These are phyloP conservation scores for Nitzschia sp. DNA, from an alignment of 108 stramenopile species.

Conservation along the genomic window DNA sequence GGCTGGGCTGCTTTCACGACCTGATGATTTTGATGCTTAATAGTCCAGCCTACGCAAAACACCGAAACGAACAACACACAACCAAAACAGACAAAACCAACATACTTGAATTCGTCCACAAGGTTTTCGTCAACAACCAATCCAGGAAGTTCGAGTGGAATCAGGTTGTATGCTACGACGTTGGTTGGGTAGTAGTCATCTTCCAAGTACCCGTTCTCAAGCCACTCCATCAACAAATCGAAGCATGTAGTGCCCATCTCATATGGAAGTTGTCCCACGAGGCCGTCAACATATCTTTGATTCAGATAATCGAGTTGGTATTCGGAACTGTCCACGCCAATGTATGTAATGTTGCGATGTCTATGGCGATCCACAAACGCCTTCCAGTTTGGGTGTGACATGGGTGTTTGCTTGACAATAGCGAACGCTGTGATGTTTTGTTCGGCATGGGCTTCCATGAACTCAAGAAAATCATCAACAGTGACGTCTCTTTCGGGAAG, in stretches of 20 bases:
- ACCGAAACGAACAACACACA: neutral
- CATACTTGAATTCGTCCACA: slow-evolving; percentile 21
- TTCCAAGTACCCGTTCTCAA: neutral
- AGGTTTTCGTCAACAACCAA: slow-evolving; percentile 19
- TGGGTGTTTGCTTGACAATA: slow-evolving; percentile 12
- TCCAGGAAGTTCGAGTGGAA: slow-evolving; percentile 34
- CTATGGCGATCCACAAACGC: slow-evolving; percentile 17
- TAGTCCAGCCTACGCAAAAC: slow-evolving; percentile 26
- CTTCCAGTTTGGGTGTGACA: slow-evolving; percentile 19
- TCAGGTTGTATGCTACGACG: slow-evolving; percentile 7
- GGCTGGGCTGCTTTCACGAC: slow-evolving; percentile 52
- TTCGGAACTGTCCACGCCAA: slow-evolving; percentile 26
- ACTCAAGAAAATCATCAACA: neutral
- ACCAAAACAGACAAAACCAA: slow-evolving; percentile 21
- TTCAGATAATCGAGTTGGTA: slow-evolving; percentile 5
- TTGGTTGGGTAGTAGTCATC: slow-evolving; percentile 8
- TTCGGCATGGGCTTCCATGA: slow-evolving; percentile 1
- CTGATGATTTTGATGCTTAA: slow-evolving; percentile 15
- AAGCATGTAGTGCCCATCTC: slow-evolving; percentile 28
- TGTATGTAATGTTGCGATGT: slow-evolving; percentile 12
- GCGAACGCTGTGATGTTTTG: neutral
- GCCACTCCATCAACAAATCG: slow-evolving; percentile 3
- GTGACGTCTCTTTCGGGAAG: neutral
- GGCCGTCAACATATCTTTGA: slow-evolving; percentile 30
- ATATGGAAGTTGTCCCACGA: slow-evolving; percentile 48